Conservation (phyloP, 2,329 filamentous ascomycete genomes). For the Fusarium humuli region DNA sequence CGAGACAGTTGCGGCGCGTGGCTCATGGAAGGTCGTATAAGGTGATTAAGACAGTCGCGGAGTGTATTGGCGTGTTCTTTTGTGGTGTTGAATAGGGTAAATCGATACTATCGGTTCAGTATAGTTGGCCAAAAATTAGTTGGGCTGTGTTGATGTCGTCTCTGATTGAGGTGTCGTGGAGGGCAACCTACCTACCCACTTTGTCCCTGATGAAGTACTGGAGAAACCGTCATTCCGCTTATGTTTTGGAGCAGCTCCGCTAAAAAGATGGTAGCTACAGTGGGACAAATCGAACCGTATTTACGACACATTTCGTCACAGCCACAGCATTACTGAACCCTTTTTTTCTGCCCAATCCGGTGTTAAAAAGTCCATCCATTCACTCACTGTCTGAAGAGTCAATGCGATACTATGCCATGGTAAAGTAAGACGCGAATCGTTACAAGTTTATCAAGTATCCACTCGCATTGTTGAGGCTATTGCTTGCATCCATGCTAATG, state of each 20-base stretch:
- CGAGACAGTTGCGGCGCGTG: constrained; percentile 44
- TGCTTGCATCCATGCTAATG: neutral
- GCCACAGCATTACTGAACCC: constrained; percentile 35
- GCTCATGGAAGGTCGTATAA: constrained; percentile 49
- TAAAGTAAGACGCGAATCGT: constrained; percentile 32
- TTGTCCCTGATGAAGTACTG: constrained; percentile 37
- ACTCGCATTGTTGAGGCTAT: constrained; percentile 5
- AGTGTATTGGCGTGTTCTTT: constrained; percentile 6
- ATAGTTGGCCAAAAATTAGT: constrained; percentile 11
- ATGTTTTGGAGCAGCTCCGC: constrained; percentile 25
- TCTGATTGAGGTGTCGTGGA: constrained; percentile 37
- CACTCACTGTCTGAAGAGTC: neutral
- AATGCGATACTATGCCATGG: neutral
- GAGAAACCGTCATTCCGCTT: constrained; percentile 45
- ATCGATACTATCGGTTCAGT: constrained; percentile 6
- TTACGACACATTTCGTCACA: constrained; percentile 24
- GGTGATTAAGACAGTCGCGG: constrained; percentile 1
- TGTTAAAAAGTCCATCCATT: neutral
- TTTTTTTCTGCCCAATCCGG: constrained; percentile 23
- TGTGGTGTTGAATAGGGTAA: neutral
- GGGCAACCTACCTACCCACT: constrained; percentile 41
- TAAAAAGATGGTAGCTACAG: constrained; percentile 6
- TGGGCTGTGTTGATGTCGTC: constrained; percentile 39
- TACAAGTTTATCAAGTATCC: constrained; percentile 33
- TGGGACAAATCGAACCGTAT: neutral